Conservation (phyloP, 2,329 filamentous ascomycete species). For the Diplocarpon mali region DNA sequence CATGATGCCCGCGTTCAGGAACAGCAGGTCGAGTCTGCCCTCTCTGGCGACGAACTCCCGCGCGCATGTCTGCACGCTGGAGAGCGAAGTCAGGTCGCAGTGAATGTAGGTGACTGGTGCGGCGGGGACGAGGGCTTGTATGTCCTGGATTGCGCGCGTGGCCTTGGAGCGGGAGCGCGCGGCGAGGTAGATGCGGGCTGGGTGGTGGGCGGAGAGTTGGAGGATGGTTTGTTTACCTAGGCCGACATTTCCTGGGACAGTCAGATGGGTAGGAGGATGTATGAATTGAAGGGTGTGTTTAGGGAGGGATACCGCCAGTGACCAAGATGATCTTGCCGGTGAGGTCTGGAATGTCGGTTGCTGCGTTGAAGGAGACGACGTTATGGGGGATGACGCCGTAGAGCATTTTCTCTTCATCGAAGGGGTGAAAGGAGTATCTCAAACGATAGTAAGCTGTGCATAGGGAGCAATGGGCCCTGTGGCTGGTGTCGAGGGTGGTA, state of each 20-base stretch:
- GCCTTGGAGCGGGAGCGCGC: slow-evolving; percentile 29
- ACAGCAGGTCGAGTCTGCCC: slow-evolving; percentile 33
- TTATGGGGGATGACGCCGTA: slow-evolving; percentile 10
- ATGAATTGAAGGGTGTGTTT: background rate
- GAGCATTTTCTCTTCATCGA: slow-evolving; percentile 5
- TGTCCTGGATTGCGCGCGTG: slow-evolving; percentile 31
- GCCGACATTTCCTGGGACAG: slow-evolving; percentile 27
- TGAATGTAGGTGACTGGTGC: slow-evolving; percentile 29
- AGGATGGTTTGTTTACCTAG: slow-evolving; percentile 34
- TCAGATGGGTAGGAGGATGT: background rate
- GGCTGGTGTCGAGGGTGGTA: background rate
- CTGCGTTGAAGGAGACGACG: slow-evolving; percentile 11
- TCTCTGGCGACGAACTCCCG: slow-evolving; percentile 28
- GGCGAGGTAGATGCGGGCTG: slow-evolving; percentile 30
- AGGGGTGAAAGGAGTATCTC: background rate
- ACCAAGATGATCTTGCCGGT: slow-evolving; percentile 35
- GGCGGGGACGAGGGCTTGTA: slow-evolving; percentile 22
- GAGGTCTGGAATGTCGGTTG: slow-evolving; percentile 29
- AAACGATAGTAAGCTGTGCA: background rate
- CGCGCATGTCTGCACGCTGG: slow-evolving; percentile 33
- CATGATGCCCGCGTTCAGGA: slow-evolving; percentile 38
- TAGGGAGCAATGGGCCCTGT: background rate
- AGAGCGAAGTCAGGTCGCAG: slow-evolving; percentile 35
- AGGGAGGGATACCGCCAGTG: slow-evolving; percentile 30
- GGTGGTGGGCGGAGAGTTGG: slow-evolving; percentile 31